phyloP scores from a whole-genome alignment of 1,284 basidiomycete species.

The Trichosporon sp. region DNA sequence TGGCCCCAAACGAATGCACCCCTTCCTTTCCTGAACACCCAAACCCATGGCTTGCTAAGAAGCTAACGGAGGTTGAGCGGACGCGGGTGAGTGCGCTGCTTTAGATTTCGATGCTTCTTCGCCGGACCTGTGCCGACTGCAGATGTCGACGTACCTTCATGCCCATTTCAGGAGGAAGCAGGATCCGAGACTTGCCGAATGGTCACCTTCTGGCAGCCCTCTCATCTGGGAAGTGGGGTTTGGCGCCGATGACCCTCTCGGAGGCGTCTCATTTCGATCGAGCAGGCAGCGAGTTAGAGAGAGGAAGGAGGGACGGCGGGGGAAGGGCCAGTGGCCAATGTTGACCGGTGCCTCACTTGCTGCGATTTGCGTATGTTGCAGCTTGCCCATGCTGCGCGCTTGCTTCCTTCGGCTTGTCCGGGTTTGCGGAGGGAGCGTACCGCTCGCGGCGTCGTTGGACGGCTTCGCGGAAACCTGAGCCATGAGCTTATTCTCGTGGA shows the following conservation, averaged over 20 bases:
- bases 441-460: not conserved
- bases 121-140: no score
- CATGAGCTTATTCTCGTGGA: not conserved
- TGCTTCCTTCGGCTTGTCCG: not conserved
- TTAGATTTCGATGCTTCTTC: no score
- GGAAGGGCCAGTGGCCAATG: no score
- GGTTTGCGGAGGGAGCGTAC: not conserved
- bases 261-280: not conserved
- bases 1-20: no score
- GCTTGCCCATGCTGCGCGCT: not conserved
- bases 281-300: not conserved
- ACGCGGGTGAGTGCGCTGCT: no score
- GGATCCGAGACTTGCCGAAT: not conserved
- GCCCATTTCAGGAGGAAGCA: not conserved
- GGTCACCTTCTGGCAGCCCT: not conserved
- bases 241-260: no score
- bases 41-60: no score
- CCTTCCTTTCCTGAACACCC: no score
- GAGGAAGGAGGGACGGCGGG: no score
- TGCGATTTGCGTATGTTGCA: no score
- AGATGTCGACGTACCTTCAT: not conserved
- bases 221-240: not conserved
- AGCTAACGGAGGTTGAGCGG: no score
- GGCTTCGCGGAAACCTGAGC: not conserved
- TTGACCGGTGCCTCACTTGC: no score